Base-by-base conservation (phyloP, 176 grass and related monocot genomes). In the Triticum turgidum region DNA sequence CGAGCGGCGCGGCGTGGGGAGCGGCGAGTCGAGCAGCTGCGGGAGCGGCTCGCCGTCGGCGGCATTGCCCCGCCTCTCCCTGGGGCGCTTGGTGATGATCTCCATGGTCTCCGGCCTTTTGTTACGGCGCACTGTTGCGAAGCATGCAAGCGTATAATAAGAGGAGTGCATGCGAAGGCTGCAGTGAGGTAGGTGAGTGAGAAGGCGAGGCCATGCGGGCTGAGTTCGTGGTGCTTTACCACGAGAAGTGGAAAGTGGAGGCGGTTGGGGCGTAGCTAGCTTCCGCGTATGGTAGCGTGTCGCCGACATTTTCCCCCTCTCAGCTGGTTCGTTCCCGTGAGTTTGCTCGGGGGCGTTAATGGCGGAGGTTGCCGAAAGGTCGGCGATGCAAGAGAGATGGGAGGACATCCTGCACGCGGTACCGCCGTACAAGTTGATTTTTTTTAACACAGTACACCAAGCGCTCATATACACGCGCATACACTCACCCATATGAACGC, bases 1-100 rank as follows among this genome's bases (percentile, higher is more conserved):
- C 22, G 95, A 98, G 25, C 95, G 93, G 15, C 91, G 88, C 29
- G 93, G 91, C 52, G 93, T 95, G 49, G 86, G 85, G 9, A 98
- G 91, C 77, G 95, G 95, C 47, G 93, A 93, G 88, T 58, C 54
- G 54, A 98, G 93, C 68, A 90, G 87, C 74, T 91, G 86, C 54
- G 49, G 85, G n/a, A 34, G 47, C 81, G 69, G 72, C 38, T 69
- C 74, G 59, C 38, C 47, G 76, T 20, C 71, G 39, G 61, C 58
- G 39, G 61, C 58, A 51, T 61, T 86, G 80, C 75, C 15, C 29
- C 17, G 62, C 77, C 69, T 52, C 82, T 70, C 91, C 66, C 80
- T 75, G 61, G 76, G 27, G 65, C 82, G 62, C 82, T 52, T 85
- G 82, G 86, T 85, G 85, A 91, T 25, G 89, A 88, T 85, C 13